phyloP scores from a whole-genome alignment of 805 yeast genomes.

The Wickerhamomyces ciferrii region DNA sequence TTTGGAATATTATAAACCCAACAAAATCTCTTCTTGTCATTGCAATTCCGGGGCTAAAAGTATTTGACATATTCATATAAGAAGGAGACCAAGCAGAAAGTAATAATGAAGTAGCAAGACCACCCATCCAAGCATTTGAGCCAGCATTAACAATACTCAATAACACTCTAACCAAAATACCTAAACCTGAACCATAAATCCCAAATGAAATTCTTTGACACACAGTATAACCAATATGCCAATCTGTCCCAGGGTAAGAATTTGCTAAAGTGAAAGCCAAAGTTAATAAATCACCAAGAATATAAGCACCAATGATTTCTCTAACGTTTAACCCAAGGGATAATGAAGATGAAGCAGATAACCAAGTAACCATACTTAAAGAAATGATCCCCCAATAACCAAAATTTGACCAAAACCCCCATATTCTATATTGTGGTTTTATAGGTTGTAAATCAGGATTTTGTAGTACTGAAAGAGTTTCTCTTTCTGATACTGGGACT shows the following conservation, averaged over 20 bases:
- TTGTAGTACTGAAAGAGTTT: conserved; percentile 22
- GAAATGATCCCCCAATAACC: conserved; percentile 42
- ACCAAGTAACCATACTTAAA: conserved; percentile 40
- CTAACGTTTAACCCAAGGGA: conserved; percentile 39
- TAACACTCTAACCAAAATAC: conserved; percentile 35
- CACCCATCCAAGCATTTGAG: conserved; percentile 41
- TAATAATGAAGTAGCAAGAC: conserved; percentile 31
- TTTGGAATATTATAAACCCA: conserved; percentile 32
- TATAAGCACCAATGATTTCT: conserved; percentile 37
- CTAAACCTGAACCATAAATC: conserved; percentile 36
- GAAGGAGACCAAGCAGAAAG: conserved; percentile 35
- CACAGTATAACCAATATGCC: conserved; percentile 42
- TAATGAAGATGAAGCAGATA: conserved; percentile 39
- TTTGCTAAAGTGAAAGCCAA: conserved; percentile 38
- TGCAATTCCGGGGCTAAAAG: conserved; percentile 25
- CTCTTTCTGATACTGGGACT: conserved; percentile 25
- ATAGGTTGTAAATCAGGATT: conserved; percentile 30
- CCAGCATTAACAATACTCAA: conserved; percentile 45
- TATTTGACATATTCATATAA: conserved; percentile 27
- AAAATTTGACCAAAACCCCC: conserved; percentile 32
- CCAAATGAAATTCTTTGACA: conserved; percentile 44
- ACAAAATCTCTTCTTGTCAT: conserved; percentile 24
- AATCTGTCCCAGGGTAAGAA: conserved; percentile 42
- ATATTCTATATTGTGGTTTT: background rate
- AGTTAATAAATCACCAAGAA: conserved; percentile 41